Evolutionary conservation across 2,329 filamentous ascomycete genomes (phyloP).

Genomic region (Pochonia chlamydosporia): DNA sequence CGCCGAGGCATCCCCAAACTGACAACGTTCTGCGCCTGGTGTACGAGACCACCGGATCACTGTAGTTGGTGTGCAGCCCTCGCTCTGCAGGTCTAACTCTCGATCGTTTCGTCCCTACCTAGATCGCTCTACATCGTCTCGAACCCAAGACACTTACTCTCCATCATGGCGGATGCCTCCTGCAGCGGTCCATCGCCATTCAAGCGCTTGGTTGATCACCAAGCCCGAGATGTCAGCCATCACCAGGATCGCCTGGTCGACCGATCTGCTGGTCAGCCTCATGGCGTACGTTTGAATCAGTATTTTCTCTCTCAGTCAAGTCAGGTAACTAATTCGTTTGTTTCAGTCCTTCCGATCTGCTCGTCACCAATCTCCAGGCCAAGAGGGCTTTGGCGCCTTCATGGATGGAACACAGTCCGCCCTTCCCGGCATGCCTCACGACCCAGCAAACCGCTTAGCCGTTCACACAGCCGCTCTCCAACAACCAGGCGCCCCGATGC

Average conservation of each 20-base stretch:
- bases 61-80: no score
- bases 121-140: no score
- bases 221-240: slow-evolving; percentile 33
- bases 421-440: slow-evolving; percentile 23
- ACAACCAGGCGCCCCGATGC: slow-evolving; percentile 6
- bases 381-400: slow-evolving; percentile 29
- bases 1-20: slow-evolving; percentile 3
- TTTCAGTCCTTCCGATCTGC: slow-evolving; percentile 29
- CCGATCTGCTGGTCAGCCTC: slow-evolving; percentile 19
- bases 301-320: neutral
- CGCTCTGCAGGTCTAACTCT: no score
- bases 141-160: neutral
- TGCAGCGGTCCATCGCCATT: slow-evolving; percentile 37
- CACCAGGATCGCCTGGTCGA: slow-evolving; percentile 34
- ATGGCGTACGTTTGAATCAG: slow-evolving; percentile 21
- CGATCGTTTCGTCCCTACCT: no score
- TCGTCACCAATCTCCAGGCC: slow-evolving; percentile 20
- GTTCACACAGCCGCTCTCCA: slow-evolving; percentile 26
- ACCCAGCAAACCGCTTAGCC: slow-evolving; percentile 28
- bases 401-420: slow-evolving; percentile 22
- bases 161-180: slow-evolving; percentile 34
- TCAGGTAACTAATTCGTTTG: neutral
- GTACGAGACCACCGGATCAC: no score
- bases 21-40: no score
- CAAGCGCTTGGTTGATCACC: slow-evolving; percentile 36